A percentile compares a stretch with the other conserved stretches of the same genome.
phyloP scores from a whole-genome alignment of 352 stramenopile genomes.

The Globisporangium nunn region DNA sequence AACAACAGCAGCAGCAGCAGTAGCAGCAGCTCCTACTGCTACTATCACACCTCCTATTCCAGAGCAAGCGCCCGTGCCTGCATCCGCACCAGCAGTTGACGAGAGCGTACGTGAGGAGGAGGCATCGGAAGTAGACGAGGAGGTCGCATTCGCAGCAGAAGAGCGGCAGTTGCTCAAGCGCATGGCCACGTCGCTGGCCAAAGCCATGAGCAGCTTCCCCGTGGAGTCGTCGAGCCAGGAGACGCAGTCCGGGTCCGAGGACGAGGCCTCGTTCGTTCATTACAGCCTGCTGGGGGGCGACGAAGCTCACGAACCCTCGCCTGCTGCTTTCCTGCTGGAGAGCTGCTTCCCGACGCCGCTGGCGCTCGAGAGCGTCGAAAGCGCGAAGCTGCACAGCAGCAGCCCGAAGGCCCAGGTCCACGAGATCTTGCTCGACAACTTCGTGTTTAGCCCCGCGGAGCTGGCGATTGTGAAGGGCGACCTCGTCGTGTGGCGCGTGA shows the following conservation, averaged over 20 bases:
- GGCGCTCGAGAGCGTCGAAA: conserved; percentile 12
- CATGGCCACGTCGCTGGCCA: conserved; percentile 18
- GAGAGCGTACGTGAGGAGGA: background rate
- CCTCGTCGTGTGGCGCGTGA: conserved; percentile 32
- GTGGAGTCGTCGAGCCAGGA: conserved; percentile 57
- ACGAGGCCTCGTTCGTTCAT: conserved; percentile 31
- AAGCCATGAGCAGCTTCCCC: conserved; percentile 17
- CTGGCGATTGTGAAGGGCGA: conserved; percentile 23
- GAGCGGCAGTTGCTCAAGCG: conserved; percentile 38
- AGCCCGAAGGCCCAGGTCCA: conserved; percentile 15
- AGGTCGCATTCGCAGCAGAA: conserved; percentile 25
- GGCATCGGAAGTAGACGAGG: conserved; percentile 21
- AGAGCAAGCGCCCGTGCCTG: conserved; percentile 10
- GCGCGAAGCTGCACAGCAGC: background rate
- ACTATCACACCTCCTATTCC: background rate
- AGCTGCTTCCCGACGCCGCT: conserved; percentile 22
- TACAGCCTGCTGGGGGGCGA: conserved; percentile 15
- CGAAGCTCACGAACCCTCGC: background rate
- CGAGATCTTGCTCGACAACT: conserved; percentile 31
- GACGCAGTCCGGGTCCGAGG: conserved; percentile 61
- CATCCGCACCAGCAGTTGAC: background rate
- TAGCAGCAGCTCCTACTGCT: background rate
- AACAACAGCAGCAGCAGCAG: background rate
- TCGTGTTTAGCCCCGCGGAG: conserved; percentile 23
- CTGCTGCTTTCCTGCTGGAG: background rate